A percentile compares a stretch with the other conserved stretches of the same genome.
Evolutionary conservation across 192 early-diverging fungal species (phyloP).

Genomic region (Coemansia sp.): DNA sequence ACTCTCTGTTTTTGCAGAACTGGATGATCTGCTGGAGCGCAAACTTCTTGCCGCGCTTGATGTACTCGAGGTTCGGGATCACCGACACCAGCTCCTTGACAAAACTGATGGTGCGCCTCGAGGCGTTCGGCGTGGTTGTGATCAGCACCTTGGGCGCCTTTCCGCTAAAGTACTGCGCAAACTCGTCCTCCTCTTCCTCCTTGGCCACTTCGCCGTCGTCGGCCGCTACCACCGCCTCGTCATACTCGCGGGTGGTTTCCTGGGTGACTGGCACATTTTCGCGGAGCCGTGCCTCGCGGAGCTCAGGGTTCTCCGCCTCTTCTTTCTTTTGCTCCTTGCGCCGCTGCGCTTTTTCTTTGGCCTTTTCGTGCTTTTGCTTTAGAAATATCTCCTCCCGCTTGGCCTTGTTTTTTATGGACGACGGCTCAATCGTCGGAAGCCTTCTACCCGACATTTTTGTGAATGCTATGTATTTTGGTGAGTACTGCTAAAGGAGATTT

Average conservation of each 20-base stretch:
- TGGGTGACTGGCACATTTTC: conserved; percentile 91
- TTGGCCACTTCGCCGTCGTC: conserved; percentile 80
- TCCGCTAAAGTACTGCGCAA: conserved; percentile 89
- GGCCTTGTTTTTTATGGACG: conserved; percentile 79
- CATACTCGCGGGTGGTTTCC: conserved; percentile 89
- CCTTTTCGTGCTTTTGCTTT: conserved; percentile 75
- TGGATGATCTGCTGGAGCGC: conserved; percentile 91
- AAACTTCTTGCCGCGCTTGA: conserved; percentile 85
- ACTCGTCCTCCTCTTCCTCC: conserved; percentile 84
- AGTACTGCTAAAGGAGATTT: background rate
- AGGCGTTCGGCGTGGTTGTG: conserved; percentile 68
- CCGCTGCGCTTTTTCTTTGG: conserved; percentile 71
- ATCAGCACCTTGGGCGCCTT: conserved; percentile 89
- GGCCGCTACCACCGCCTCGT: conserved; percentile 84
- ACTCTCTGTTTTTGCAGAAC: conserved; percentile 84
- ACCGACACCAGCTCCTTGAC: conserved; percentile 86
- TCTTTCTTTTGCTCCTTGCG: conserved; percentile 74
- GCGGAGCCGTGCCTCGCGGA: conserved; percentile 80
- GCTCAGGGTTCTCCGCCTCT: conserved; percentile 81
- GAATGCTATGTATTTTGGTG: background rate
- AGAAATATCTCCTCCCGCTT: conserved; percentile 82
- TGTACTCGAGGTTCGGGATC: conserved; percentile 88
- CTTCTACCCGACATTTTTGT: conserved; percentile 25
- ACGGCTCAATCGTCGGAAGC: conserved; percentile 19
- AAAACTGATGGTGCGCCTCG: conserved; percentile 75